phyloP scores from a whole-genome alignment of 148 eudicot genomes.

The Beta vulgaris region DNA sequence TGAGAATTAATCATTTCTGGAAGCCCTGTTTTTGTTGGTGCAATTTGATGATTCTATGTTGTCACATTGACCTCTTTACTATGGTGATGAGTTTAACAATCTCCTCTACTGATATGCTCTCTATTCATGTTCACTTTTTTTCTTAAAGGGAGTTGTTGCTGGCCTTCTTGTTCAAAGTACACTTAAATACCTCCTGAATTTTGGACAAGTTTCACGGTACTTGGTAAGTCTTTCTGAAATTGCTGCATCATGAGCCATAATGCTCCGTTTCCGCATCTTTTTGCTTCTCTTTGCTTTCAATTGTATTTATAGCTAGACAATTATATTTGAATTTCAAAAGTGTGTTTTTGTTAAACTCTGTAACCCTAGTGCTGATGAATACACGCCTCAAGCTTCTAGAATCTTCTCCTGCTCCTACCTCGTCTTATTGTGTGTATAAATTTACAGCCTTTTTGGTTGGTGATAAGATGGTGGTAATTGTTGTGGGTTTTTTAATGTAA shows the following conservation, averaged over 20 bases:
- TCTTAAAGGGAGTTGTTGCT: slow-evolving; percentile 88
- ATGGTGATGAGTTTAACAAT: neutral
- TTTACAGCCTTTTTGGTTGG: too few relatives aligned
- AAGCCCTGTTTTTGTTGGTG: neutral
- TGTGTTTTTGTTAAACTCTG: neutral
- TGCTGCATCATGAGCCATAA: neutral
- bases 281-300: neutral
- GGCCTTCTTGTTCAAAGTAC: slow-evolving; percentile 94
- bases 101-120: slow-evolving; percentile 9
- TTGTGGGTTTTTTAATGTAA: too few relatives aligned
- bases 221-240: slow-evolving; percentile 47
- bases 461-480: too few relatives aligned
- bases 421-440: neutral
- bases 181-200: slow-evolving; percentile 79
- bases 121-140: slow-evolving; percentile 10
- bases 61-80: neutral
- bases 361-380: neutral
- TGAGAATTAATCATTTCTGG: neutral
- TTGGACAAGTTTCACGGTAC: slow-evolving; percentile 81
- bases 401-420: neutral
- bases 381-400: neutral
- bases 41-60: neutral
- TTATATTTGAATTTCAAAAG: neutral
- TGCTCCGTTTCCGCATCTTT: neutral
- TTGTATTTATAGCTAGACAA: neutral